A percentile compares a stretch with the other conserved stretches of the same genome.
Conservation (phyloP, 306 rosid genomes). For the Prunus kanzakura region DNA sequence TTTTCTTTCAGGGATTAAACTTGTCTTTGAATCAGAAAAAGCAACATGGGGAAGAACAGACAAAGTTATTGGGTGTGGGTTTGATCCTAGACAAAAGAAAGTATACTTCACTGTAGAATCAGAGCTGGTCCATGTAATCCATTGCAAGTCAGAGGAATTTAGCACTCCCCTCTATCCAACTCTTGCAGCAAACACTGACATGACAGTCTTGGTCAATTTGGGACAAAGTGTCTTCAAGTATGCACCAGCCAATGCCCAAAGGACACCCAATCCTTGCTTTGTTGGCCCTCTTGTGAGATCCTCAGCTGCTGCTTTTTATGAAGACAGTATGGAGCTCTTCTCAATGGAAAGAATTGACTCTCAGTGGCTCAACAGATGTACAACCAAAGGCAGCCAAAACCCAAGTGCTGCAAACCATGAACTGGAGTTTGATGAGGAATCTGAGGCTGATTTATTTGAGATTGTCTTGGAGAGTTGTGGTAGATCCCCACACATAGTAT, state of each 20-base stretch:
- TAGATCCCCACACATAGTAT: conserved; percentile 21
- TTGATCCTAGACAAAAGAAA: conserved; percentile 73
- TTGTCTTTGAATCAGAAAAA: conserved; percentile 56
- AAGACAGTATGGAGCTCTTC: conserved; percentile 89
- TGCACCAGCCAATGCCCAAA: conserved; percentile 70
- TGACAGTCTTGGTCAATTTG: conserved; percentile 61
- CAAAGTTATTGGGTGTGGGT: conserved; percentile 86
- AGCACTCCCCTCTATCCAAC: conserved; percentile 67
- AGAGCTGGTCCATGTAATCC: conserved; percentile 61
- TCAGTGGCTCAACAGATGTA: conserved; percentile 47
- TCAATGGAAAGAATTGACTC: conserved; percentile 90
- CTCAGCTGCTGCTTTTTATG: conserved; percentile 42
- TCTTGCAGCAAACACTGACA: conserved; percentile 55
- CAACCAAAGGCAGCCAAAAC: conserved; percentile 38
- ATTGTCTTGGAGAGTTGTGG: conserved; percentile 39
- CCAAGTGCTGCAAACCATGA: conserved; percentile 10
- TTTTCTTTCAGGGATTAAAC: conserved; percentile 60
- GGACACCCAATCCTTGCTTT: conserved; percentile 92
- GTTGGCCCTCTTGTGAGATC: conserved; percentile 45
- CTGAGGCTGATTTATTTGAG: conserved; percentile 53
- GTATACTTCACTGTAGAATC: conserved; percentile 88
- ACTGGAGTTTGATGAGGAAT: conserved; percentile 35
- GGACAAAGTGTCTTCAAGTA: conserved; percentile 84
- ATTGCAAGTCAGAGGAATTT: conserved; percentile 75
- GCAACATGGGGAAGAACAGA: conserved; percentile 65